These are phyloP conservation scores for Hymenoscyphus repandus DNA, from an alignment of 2,329 filamentous ascomycete species.

Conservation along the genomic window DNA sequence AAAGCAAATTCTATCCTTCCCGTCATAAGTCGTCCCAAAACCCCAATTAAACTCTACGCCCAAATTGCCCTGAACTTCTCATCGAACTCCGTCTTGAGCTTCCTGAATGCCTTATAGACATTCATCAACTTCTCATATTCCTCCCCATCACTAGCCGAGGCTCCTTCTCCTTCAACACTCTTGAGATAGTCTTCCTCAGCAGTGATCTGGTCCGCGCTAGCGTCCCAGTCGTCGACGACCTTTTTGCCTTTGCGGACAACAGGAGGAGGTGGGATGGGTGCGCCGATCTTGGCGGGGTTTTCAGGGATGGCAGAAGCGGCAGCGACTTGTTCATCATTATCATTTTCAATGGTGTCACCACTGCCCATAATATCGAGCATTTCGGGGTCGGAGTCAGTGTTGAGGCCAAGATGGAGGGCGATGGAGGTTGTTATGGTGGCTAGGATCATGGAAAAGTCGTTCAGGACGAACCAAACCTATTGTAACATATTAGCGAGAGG, in stretches of 20 bases:
- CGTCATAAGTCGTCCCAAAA: not conserved
- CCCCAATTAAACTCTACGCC: conserved; percentile 17
- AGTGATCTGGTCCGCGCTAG: conserved; percentile 35
- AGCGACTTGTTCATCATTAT: conserved; percentile 30
- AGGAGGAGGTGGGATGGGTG: conserved; percentile 9
- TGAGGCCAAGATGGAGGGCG: conserved; percentile 49
- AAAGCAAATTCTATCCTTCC: not conserved
- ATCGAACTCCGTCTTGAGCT: conserved; percentile 55
- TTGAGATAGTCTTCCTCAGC: conserved; percentile 30
- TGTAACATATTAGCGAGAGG: too few relatives aligned
- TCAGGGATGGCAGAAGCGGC: conserved; percentile 19
- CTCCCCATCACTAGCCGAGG: conserved; percentile 27
- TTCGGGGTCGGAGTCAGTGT: conserved; percentile 43
- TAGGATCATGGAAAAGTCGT: conserved; percentile 59
- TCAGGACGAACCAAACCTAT: conserved; percentile 65
- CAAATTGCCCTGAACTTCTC: conserved; percentile 47
- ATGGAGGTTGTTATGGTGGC: conserved; percentile 68
- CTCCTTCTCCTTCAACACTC: conserved; percentile 32
- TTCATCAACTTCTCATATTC: conserved; percentile 45
- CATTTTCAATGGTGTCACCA: conserved; percentile 43
- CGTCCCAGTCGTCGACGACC: conserved; percentile 48
- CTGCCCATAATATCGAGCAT: conserved; percentile 40
- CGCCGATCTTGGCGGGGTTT: not conserved
- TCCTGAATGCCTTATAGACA: conserved; percentile 54
- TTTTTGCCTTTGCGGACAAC: conserved; percentile 24